Base-by-base conservation (phyloP, 208 protist species). In the Wallacemonas collosoma region DNA sequence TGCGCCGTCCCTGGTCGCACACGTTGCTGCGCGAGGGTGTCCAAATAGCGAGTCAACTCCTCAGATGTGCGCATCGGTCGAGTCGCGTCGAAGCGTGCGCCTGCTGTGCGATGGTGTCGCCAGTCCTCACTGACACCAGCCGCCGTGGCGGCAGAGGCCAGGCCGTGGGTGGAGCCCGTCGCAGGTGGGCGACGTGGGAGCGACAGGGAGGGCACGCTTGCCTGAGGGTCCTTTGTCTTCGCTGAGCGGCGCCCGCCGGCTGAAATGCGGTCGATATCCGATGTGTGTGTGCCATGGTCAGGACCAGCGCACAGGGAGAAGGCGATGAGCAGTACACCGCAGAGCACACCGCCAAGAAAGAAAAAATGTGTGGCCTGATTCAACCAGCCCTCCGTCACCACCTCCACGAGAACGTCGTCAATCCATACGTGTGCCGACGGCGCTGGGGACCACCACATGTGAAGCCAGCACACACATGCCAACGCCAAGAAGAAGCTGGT, bases 351-450 rank as follows among this genome's bases (percentile, higher is more conserved):
- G 17, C 44, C 35, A 64, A 78, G 68, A 35, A 86, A 56, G 2
- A 80, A 39, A 12, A 50, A 57, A 38, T 2, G 47, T 43, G 73
- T 68, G 0, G 69, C 62, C 26, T 39, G 36, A 1, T 79, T 76
- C 26, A 79, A 17, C 69, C 68, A 73, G 57, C 69, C 73, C 48
- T 88, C 85, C 55, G 83, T 79, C n/a, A 94, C 58, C 53, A 92
- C 89, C 76, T 92, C 86, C 6, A 94, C 85, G 51, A 90, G 68
- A n/a, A 94, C 89, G 26, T 68, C 76, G 44, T 94, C 89, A 61
- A 94, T 88, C 83, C 83, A 90, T 9, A 83, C 79, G 40, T 86
- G 80, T 36, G 60, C 74, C 1, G 82, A 62, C 17, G 77, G 66
- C 56, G 47, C 71, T 0, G 86, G 83, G 68, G 86, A 65, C 11